These are phyloP conservation scores for Ustilago curta DNA, from an alignment of 1,284 basidiomycete genomes.

Conservation along the genomic window DNA sequence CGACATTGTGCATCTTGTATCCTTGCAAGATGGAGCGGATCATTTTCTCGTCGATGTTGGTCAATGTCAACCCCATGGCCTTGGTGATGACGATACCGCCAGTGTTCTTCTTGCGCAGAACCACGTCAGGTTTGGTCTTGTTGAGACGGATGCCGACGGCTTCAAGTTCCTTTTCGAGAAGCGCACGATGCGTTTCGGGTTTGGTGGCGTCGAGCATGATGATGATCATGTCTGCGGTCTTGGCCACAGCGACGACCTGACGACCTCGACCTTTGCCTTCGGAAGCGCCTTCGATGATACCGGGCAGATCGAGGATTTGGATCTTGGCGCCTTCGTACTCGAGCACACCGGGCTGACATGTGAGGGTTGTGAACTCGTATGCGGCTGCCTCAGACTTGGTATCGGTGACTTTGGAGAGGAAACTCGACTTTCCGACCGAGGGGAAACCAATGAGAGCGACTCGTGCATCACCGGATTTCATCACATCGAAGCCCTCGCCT, in stretches of 20 bases:
- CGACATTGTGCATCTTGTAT: constrained; percentile 67
- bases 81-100: constrained; percentile 78
- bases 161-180: constrained; percentile 92
- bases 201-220: constrained; percentile 98
- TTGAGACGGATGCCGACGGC: constrained; percentile 96
- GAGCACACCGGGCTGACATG: constrained; percentile 69
- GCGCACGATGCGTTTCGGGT: constrained; percentile 86
- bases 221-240: constrained; percentile 91
- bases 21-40: constrained; percentile 84
- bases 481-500: constrained; percentile 67
- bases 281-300: constrained; percentile 92
- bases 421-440: constrained; percentile 91
- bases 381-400: constrained; percentile 89
- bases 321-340: constrained; percentile 72
- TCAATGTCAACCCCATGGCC: constrained; percentile 79
- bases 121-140: constrained; percentile 74
- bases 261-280: constrained; percentile 88
- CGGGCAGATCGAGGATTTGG: constrained; percentile 83
- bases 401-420: constrained; percentile 90
- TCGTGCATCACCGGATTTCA: constrained; percentile 65
- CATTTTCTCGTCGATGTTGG: constrained; percentile 93
- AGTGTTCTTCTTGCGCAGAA: constrained; percentile 80
- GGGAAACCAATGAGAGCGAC: constrained; percentile 83
- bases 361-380: constrained; percentile 95
- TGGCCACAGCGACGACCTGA: constrained; percentile 84